Evolutionary conservation across 306 rosid genomes (phyloP), one percentile per base, ranked within the genome.

Genomic region (Cajanus cajan): DNA sequence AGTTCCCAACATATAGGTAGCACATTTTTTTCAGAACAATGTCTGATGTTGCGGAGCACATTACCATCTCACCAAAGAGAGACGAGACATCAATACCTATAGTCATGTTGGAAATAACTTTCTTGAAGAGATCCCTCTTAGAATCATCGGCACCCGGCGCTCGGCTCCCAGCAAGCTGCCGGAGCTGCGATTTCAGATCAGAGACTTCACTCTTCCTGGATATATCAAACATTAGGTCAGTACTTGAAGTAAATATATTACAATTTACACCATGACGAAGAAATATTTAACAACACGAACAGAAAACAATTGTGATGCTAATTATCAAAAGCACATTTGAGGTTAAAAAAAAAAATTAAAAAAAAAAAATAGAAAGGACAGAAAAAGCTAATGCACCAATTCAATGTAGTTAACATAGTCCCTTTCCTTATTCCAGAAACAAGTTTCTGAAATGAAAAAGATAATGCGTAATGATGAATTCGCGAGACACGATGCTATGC

Each of bases 121-220:
- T 96, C 96, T 96, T 96, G 82, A 90, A 96, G 69, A 96, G 97
- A 55, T 96, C 99, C 82, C 99, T 84, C 89, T 96, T 96, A 7
- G 98, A 90, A 84, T 96, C 99, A 74, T 96, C 99, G 5, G 86
- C 93, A 22, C 99, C 99, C 0, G 97, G 98, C 15, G 99, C 98
- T 77, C 97, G 92, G 85, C 98, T 96, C 48, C 99, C 99, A 0
- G 99, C 99, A 28, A 96, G 94, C 87, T 90, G 96, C 87, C 99
- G 94, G 65, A 96, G 99, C 93, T 96, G 99, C 13, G 77, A 64
- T 83, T 90, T 96, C 61, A 96, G 87, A 88, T 96, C 99, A 0
- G 99, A 81, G n/a, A 96, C 99, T 86, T 96, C 99, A 21, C 98
- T 90, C 86, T 96, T 96, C 84, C 99, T 96, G 90, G 14, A 40